These are phyloP conservation scores for Mollisiaceae sp. DNA, from an alignment of 2,329 filamentous ascomycete species.

Conservation along the genomic window DNA sequence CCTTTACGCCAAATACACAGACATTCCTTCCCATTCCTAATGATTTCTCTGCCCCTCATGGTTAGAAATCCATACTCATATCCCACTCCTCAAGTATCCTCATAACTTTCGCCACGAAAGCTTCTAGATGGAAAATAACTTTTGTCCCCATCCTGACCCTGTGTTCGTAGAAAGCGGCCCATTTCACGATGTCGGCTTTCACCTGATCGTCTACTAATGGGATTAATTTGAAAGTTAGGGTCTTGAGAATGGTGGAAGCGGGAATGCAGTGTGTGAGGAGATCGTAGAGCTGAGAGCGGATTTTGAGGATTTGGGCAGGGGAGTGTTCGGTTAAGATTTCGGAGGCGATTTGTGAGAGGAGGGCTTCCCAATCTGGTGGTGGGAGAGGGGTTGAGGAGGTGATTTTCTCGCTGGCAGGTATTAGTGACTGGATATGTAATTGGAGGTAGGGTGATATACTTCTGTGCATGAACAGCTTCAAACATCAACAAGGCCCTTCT, in stretches of 20 bases:
- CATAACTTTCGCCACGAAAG: conserved; percentile 99
- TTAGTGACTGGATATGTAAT: conserved; percentile 9
- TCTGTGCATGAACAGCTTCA: conserved; percentile 95
- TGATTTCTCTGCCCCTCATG: no score
- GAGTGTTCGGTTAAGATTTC: conserved; percentile 94
- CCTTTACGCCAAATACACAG: no score
- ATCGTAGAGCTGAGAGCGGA: conserved; percentile 95
- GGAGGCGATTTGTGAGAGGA: conserved; percentile 87
- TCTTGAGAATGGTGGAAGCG: conserved; percentile 91
- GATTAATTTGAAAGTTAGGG: conserved; percentile 91
- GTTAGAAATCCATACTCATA: conserved; percentile 79
- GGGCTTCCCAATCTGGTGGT: conserved; percentile 94
- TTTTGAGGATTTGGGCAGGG: conserved; percentile 84
- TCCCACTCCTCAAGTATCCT: conserved; percentile 88
- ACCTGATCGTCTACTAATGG: conserved; percentile 84
- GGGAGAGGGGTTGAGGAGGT: conserved; percentile 88
- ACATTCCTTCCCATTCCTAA: background rate
- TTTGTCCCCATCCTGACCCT: conserved; percentile 90
- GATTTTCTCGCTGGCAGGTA: conserved; percentile 75
- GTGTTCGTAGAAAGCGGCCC: conserved; percentile 98
- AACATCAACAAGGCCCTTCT: conserved; percentile 93
- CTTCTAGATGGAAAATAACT: conserved; percentile 97
- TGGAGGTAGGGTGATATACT: conserved; percentile 61
- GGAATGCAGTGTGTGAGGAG: conserved; percentile 97
- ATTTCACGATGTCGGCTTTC: conserved; percentile 91